Base-by-base conservation (phyloP, 805 yeast genomes). In the Kluyveromyces siamensis region DNA sequence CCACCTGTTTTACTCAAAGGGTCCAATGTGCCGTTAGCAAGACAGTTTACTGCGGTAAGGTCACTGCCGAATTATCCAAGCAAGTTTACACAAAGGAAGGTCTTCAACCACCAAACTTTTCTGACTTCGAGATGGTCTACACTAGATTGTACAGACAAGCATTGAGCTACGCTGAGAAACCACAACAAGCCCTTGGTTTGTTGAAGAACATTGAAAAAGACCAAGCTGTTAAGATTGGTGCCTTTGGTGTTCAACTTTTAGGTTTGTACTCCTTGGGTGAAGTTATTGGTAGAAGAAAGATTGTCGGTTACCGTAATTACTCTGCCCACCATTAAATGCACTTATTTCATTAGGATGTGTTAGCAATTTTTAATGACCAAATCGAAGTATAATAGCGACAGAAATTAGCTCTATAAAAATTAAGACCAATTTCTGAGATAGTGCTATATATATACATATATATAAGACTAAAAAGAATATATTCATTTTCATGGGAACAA, bases 231-330 rank as follows among this genome's bases (percentile, higher is more conserved):
- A 81, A 79, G 71, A 85, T 77, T 67, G 83, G 84, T 59, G 83
- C 90, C 37, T 81, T 80, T 71, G 82, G 81, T 57, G 72, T 89
- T 58, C 99, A 93, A 73, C 72, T 91, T 48, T 74, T 87, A 56
- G 99, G 97, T 55, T 77, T 90, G 67, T 93, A 89, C 72, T 81
- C 97, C 27, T 76, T 91, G 43, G 99, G 99, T 67, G 99, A 93
- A 77, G 81, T 90, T 59, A 77, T 93, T 63, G 99, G 99, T 65
- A 88, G 98, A 77, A 85, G 98, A 76, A 81, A 86, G 63, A 60
- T 93, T 52, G 86, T 89, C 63, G 96, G 97, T 58, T 91, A 93
- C 79, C 77, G 67, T 52, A 70, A 60, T 68, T 50, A 69, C 55
- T 59, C 68, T 54, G 61, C 69, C 50, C 66, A 65, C 52, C 68